Evolutionary conservation across 2,329 filamentous ascomycete species (phyloP), one percentile per base, ranked within the genome.

Genomic region (Aspergillus ruber): DNA sequence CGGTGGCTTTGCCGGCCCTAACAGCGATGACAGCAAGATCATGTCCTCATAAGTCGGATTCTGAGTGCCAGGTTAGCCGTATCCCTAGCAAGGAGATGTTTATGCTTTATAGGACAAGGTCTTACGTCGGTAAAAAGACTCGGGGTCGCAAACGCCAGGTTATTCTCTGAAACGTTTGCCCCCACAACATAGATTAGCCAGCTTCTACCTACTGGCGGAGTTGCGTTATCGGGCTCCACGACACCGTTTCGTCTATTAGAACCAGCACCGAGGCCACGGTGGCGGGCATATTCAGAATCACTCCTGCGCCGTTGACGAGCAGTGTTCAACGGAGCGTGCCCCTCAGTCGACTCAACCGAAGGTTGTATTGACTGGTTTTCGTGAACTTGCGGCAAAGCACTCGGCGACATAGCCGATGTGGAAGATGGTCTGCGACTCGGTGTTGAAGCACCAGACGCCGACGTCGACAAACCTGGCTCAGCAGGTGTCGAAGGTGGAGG

Each of bases 171-270:
- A 45, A 85, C 79, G 54, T 83, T 85, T 38, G 83, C 83, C 40
- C 83, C 83, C 44, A 86, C 77, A 7, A 86, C 82, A 60, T 86
- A 86, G 45, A 86, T 85, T 57, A 86, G 77, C 83, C 83, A 86
- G 64, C 82, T 86, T 54, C 83, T 72, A 46, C 80, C 81, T 46
- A 73, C 74, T 48, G 71, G 68, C 38, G 69, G 66, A 8, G 68
- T 61, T 46, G 71, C 62, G 41, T 74, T 72, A 48, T 81, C 75
- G 18, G 81, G 79, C 51, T 80, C 78, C 51, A 85, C 82, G 15
- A 85, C 78, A 17, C 82, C 82, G 60, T 84, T 83, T 39, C 82
- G 74, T 29, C 82, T 73, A 9, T 81, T 76, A 20, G 81, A 77
- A 42, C 81, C 82, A 27, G 81, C 79, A 3, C 82, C 80, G 49